Evolutionary conservation across 306 rosid genomes (phyloP), one percentile per base, ranked within the genome.

Genomic region (Medicago truncatula): DNA sequence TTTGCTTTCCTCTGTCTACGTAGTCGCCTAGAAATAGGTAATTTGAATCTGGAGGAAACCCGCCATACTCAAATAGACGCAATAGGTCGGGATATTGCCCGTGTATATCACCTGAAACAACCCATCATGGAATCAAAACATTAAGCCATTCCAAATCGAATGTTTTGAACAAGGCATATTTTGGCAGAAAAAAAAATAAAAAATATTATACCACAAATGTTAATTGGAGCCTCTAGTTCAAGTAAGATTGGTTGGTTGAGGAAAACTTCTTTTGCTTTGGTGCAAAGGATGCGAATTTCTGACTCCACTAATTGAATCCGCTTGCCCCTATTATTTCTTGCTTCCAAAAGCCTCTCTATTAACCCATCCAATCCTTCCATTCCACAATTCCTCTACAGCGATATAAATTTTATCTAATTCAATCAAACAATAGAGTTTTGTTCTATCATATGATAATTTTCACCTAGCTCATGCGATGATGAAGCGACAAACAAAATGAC

Each of bases 1-100:
- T 91, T 67, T 93, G 98, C 67, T 91, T 93, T 70, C 98, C 98
- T 86, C 98, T 87, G 82, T 93, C 98, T 0, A 93, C 98, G 10
- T 93, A 93, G 85, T 93, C 98, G 13, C 98, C 98, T 0, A 93
- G 92, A 78, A 93, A 93, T 0, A 93, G 82, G 56, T 93, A 93
- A 70, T 89, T 93, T 0, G 98, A 74, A 4, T 87, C 88, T 0
- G 98, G 98, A 0, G 98, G 98, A 71, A 88, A 93, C 1, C 98
- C 98, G 0, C 97, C 98, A 7, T 81, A 84, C 68, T 93, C 93
- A 14, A 93, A 93, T 18, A 91, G 20, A 2, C 98, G 87, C 74
- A 93, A 69, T 10, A 93, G 94, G 59, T 93, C 98, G 3, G 90
- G 95, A 62, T 82, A 94, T 78, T 94, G 98, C 0, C 98, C 98